Evolutionary conservation across 768 basidiomycete genomes (phyloP).

Genomic region (Saitozyma sp.): DNA sequence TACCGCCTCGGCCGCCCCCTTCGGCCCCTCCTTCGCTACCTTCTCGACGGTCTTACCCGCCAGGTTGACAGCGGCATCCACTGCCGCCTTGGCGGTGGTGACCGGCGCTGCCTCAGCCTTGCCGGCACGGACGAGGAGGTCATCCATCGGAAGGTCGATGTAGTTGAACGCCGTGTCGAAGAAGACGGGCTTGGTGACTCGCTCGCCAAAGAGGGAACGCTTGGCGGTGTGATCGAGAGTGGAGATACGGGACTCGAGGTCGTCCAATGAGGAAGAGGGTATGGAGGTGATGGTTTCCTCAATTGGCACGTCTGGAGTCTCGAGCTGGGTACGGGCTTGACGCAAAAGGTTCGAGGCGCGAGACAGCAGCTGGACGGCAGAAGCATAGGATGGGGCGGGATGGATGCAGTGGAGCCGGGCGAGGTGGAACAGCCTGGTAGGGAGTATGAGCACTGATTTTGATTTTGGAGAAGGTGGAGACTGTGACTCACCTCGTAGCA

Average conservation of each 20-base stretch:
- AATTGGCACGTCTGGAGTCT: slow-evolving; percentile 15
- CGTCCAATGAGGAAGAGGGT: slow-evolving; percentile 11
- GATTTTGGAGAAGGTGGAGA: slow-evolving; percentile 1
- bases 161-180: slow-evolving; percentile 95
- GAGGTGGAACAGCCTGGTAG: slow-evolving; percentile 68
- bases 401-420: slow-evolving; percentile 65
- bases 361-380: slow-evolving; percentile 40
- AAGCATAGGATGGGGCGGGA: slow-evolving; percentile 43
- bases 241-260: slow-evolving; percentile 17
- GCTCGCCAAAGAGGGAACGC: slow-evolving; percentile 48
- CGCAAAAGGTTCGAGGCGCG: slow-evolving; percentile 16
- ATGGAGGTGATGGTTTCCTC: slow-evolving; percentile 32
- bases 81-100: slow-evolving; percentile 17
- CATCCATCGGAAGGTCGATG: slow-evolving; percentile 79
- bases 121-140: slow-evolving; percentile 69
- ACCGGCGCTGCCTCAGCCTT: slow-evolving; percentile 18
- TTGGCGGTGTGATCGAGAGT: slow-evolving; percentile 41
- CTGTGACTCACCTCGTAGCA: slow-evolving; percentile 63
- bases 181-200: slow-evolving; percentile 81
- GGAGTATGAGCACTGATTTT: not conserved
- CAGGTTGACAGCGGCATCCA: slow-evolving; percentile 27
- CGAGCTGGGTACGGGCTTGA: slow-evolving; percentile 29
- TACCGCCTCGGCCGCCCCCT: slow-evolving; percentile 11
- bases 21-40: slow-evolving; percentile 12
- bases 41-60: slow-evolving; percentile 12